Conservation (phyloP, 441 rosid species). For the Corymbia calophylla region DNA sequence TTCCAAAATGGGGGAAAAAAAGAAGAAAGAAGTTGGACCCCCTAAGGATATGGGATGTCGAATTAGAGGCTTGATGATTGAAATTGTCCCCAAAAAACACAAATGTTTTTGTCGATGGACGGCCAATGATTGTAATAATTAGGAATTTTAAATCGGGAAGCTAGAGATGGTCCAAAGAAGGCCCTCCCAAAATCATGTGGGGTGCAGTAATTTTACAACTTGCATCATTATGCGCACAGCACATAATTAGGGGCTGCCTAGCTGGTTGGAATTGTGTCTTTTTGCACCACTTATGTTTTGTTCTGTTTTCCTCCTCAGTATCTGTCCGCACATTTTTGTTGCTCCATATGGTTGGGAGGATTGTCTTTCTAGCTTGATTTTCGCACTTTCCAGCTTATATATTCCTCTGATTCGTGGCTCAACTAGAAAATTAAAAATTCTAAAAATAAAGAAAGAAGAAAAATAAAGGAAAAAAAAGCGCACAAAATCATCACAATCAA, state of each 20-base stretch:
- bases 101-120: background rate
- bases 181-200: background rate
- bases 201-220: background rate
- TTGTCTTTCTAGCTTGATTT: background rate
- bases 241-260: background rate
- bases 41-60: background rate
- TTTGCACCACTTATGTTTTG: background rate
- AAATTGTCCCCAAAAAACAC: background rate
- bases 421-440: background rate
- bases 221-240: background rate
- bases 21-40: background rate
- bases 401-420: background rate
- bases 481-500: background rate
- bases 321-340: background rate
- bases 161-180: background rate
- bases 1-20: background rate
- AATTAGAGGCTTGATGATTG: background rate
- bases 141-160: background rate
- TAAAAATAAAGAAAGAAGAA: background rate
- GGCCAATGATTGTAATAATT: background rate
- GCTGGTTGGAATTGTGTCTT: background rate
- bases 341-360: background rate
- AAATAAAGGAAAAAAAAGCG: background rate
- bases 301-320: background rate
- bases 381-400: background rate